A percentile compares a stretch with the other conserved stretches of the same genome.
These are phyloP conservation scores for Piromyces finnis DNA, from an alignment of 192 early-diverging fungal species.

Conservation along the genomic window DNA sequence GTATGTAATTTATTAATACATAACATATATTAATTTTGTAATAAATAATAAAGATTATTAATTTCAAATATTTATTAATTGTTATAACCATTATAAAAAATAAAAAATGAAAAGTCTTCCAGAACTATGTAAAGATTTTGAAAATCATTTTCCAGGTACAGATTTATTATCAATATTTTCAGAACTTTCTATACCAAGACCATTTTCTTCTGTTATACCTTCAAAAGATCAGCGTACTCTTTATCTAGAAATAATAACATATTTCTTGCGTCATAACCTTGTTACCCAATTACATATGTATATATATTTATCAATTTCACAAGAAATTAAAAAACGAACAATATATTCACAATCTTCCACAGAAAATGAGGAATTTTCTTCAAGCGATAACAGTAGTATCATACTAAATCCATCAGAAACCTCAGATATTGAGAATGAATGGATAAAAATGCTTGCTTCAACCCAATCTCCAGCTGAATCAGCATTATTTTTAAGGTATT, in stretches of 20 bases:
- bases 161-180: slow-evolving; percentile 35
- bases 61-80: too few species aligned
- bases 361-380: neutral
- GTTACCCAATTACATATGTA: slow-evolving; percentile 73
- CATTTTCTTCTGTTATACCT: slow-evolving; percentile 25
- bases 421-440: slow-evolving; percentile 22
- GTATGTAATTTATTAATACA: slow-evolving; percentile 4
- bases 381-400: neutral
- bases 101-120: slow-evolving; percentile 14
- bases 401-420: slow-evolving; percentile 13
- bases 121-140: slow-evolving; percentile 26
- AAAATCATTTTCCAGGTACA: slow-evolving; percentile 25
- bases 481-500: slow-evolving; percentile 33
- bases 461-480: slow-evolving; percentile 32
- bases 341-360: neutral
- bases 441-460: slow-evolving; percentile 21
- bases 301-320: slow-evolving; percentile 38
- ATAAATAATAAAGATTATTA: too few species aligned
- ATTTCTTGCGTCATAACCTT: slow-evolving; percentile 54
- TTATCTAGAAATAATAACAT: slow-evolving; percentile 68
- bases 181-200: slow-evolving; percentile 33
- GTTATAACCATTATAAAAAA: too few species aligned
- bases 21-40: too few species aligned
- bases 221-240: slow-evolving; percentile 40
- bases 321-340: slow-evolving; percentile 21